A percentile compares a stretch with the other conserved stretches of the same genome.
Conservation (phyloP, 192 early-diverging fungal genomes). For the Entophlyctis luteolus region DNA sequence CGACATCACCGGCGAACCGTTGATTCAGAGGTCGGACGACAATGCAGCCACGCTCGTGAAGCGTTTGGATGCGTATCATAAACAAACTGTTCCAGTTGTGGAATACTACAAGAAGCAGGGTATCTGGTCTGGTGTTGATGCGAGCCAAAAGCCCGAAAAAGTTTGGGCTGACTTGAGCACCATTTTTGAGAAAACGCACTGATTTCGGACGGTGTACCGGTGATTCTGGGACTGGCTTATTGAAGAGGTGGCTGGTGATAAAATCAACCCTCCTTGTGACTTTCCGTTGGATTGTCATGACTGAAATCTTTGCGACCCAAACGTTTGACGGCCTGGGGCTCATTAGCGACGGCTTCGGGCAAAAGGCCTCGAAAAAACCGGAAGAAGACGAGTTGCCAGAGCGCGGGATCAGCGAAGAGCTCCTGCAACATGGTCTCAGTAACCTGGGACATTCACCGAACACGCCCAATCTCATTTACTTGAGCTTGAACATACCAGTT, state of each 20-base stretch:
- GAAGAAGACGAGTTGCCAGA: too few species aligned
- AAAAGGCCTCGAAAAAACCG: too few species aligned
- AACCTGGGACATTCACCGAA: constrained; percentile 38
- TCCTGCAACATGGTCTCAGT: constrained; percentile 34
- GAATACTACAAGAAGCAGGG: constrained; percentile 91
- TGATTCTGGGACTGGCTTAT: too few species aligned
- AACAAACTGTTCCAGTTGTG: constrained; percentile 57
- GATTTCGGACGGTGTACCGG: too few species aligned
- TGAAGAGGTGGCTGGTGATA: too few species aligned
- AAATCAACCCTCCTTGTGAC: too few species aligned
- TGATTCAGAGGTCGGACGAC: constrained; percentile 96
- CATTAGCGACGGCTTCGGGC: too few species aligned
- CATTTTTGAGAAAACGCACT: constrained; percentile 69
- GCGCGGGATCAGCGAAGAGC: constrained; percentile 26
- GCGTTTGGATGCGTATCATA: constrained; percentile 75
- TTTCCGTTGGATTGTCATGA: too few species aligned
- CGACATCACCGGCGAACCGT: constrained; percentile 95
- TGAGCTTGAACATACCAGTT: constrained; percentile 47
- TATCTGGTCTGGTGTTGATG: constrained; percentile 90
- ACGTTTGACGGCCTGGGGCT: too few species aligned
- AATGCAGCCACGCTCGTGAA: constrained; percentile 89
- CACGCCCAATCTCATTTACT: constrained; percentile 36
- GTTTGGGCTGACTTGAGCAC: constrained; percentile 88
- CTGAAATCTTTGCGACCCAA: too few species aligned
- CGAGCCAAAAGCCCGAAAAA: constrained; percentile 76